Evolutionary conservation across 768 basidiomycete species (phyloP), one percentile per base, ranked within the genome.

Genomic region (Leccinum truebloodii): DNA sequence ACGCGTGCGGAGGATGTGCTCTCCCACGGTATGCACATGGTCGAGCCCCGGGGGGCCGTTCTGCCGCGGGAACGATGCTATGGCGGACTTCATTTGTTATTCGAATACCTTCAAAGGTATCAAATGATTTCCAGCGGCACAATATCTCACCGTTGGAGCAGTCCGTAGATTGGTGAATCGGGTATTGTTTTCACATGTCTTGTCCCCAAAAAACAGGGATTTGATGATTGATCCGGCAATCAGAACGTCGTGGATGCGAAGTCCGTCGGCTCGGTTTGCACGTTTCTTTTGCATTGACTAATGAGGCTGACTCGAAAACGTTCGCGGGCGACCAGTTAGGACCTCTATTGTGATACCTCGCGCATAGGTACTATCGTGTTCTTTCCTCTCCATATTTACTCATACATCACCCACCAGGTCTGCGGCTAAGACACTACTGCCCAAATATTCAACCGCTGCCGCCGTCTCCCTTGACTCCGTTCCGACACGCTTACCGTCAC

Each of bases 361-460:
- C 82, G 88, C 54, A 85, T 87, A 69, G 90, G 92, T 85, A 68
- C 54, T 30, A 9, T 14, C 32, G 48, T 54, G 39, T 22, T n/a
- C 22, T 32, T 32, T 22, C 5, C 59, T 67, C 55, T 44, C 52
- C 14, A 35, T 24, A 13, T 46, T 2, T 37, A 22, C 53, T 67
- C 13, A 61, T 55, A 39, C 41, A 54, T 34, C 10, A 30, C 35
- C 13, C 39, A 34, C 34, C 61, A 82, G 86, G 84, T 34, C 74
- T 88, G 26, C 92, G 90, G 90, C 76, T 91, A 18, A 80, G 83
- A 83, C 52, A 79, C 72, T 48, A 80, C 81, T 2, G 76, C 82
- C 4, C 83, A 79, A 61, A 80, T 90, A 75, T 98, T 92, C 79
- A 91, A 92, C 67, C 79, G 82, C 30, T 87, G 28, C 28, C 26